Conservation (phyloP, 2,329 filamentous ascomycete genomes). For the Aspergillus ochraceus region DNA sequence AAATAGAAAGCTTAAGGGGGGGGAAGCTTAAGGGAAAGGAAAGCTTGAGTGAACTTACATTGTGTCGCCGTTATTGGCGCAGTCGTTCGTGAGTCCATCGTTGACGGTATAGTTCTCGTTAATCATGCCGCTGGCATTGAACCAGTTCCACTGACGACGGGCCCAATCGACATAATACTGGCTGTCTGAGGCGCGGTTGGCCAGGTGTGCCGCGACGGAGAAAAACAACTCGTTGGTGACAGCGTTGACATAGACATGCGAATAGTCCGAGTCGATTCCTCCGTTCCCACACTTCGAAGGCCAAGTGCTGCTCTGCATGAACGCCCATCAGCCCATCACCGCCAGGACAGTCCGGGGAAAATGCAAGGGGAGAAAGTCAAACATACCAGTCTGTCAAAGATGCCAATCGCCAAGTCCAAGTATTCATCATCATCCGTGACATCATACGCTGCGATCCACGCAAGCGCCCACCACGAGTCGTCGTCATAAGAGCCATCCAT, state of each 20-base stretch:
- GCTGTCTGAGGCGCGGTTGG: constrained; percentile 47
- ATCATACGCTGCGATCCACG: constrained; percentile 57
- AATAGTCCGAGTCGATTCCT: constrained; percentile 51
- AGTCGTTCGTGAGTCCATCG: constrained; percentile 53
- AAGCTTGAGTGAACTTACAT: constrained; percentile 20
- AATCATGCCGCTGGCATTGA: constrained; percentile 49
- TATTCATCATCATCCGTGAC: constrained; percentile 48
- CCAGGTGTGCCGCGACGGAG: constrained; percentile 55
- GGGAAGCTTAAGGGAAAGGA: too few species aligned
- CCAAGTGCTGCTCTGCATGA: constrained; percentile 36
- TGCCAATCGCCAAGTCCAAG: constrained; percentile 47
- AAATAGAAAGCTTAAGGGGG: too few species aligned
- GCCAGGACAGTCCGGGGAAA: not conserved
- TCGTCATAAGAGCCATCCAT: constrained; percentile 50
- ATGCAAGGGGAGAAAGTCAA: not conserved
- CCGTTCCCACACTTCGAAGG: constrained; percentile 46
- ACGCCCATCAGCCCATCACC: constrained; percentile 3
- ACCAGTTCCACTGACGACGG: constrained; percentile 53
- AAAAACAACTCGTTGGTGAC: constrained; percentile 61
- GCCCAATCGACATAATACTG: constrained; percentile 49
- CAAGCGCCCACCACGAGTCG: constrained; percentile 56
- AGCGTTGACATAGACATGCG: constrained; percentile 50
- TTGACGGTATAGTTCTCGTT: constrained; percentile 53
- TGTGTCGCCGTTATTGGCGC: constrained; percentile 48
- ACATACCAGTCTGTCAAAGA: constrained; percentile 50